A percentile compares a stretch with the other conserved stretches of the same genome.
Evolutionary conservation across 176 grass and related monocot species (phyloP).

Genomic region (Paspalum vaginatum): DNA sequence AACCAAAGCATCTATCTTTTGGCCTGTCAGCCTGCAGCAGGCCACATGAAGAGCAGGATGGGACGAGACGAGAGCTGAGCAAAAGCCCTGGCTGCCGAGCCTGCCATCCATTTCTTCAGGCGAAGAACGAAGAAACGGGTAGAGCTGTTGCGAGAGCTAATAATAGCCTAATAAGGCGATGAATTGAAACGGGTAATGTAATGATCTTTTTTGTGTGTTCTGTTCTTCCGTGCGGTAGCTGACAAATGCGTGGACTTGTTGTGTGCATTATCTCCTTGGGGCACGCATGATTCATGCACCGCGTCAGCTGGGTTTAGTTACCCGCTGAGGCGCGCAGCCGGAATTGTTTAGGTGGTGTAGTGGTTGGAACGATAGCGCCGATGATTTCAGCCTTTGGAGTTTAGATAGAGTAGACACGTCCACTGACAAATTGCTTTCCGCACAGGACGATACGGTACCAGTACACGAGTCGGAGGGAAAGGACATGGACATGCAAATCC

Average conservation of each 20-base stretch:
- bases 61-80: background rate
- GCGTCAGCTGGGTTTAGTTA: constrained; percentile 16
- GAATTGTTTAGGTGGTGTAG: constrained; percentile 40
- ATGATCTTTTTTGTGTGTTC: background rate
- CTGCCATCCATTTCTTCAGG: background rate
- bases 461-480: background rate
- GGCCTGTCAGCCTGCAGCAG: no score
- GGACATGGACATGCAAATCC: no score
- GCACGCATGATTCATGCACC: constrained; percentile 33
- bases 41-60: constrained; percentile 14
- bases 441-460: background rate
- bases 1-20: constrained; percentile 36
- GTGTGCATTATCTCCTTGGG: constrained; percentile 1
- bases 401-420: no score
- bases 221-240: background rate
- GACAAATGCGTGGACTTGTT: constrained; percentile 17
- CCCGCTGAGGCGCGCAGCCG: constrained; percentile 11
- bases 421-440: constrained; percentile 30
- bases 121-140: background rate
- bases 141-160: background rate
- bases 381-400: constrained; percentile 23
- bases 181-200: no score
- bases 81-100: background rate
- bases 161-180: background rate
- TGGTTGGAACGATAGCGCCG: constrained; percentile 43